These are phyloP conservation scores for Nevesoporus exiguus DNA, from an alignment of 768 basidiomycete species.

Conservation along the genomic window DNA sequence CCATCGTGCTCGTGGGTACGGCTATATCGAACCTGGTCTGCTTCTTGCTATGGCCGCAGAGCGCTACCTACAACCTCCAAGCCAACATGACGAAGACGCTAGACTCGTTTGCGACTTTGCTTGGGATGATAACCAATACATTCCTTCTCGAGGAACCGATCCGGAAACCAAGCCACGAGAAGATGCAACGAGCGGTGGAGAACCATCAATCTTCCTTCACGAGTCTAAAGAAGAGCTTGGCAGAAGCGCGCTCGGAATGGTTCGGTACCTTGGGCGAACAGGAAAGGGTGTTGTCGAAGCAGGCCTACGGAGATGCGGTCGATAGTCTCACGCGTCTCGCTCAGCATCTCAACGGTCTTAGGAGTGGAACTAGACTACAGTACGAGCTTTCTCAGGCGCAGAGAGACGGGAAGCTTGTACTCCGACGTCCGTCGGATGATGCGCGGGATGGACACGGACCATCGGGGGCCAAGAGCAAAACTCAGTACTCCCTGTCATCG, in stretches of 20 bases:
- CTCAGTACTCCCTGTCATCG: constrained; percentile 33
- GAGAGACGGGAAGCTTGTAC: constrained; percentile 40
- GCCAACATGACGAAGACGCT: constrained; percentile 80
- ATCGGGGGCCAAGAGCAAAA: constrained; percentile 22
- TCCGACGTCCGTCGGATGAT: constrained; percentile 21
- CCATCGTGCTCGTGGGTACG: constrained; percentile 76
- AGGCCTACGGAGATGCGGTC: constrained; percentile 83
- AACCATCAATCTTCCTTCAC: constrained; percentile 89
- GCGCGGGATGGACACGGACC: constrained; percentile 14
- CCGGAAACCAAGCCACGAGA: constrained; percentile 53
- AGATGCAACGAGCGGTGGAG: constrained; percentile 75
- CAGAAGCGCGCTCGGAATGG: constrained; percentile 88
- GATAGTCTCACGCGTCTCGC: constrained; percentile 85
- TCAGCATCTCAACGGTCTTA: constrained; percentile 88
- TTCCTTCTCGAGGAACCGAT: constrained; percentile 79
- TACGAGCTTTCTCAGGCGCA: constrained; percentile 72
- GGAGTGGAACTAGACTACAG: constrained; percentile 81
- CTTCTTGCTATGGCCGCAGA: constrained; percentile 78
- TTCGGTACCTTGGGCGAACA: constrained; percentile 31
- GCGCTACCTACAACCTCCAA: constrained; percentile 80
- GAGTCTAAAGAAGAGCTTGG: constrained; percentile 78
- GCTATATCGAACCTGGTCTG: constrained; percentile 82
- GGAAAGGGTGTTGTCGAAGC: constrained; percentile 33
- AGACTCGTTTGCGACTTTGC: constrained; percentile 83
- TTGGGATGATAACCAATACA: constrained; percentile 75